Conservation (phyloP, 257 asterid genomes). For the Rehmannia glutinosa region DNA sequence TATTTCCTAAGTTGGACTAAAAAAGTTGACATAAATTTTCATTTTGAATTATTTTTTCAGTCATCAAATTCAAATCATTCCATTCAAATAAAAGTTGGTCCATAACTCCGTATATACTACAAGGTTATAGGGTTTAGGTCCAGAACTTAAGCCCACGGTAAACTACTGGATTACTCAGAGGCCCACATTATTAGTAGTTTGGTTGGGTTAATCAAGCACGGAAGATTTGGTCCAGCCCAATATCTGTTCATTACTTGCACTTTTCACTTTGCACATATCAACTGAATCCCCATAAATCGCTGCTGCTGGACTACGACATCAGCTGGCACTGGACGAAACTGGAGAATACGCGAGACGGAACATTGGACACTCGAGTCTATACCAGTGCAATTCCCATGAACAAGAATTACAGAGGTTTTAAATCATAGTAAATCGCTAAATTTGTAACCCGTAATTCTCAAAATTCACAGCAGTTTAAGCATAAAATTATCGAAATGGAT, state of each 20-base stretch:
- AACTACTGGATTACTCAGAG: background rate
- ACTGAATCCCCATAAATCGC: background rate
- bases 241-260: no score
- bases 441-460: background rate
- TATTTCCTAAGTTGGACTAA: no score
- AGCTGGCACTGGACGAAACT: background rate
- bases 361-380: background rate
- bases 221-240: conserved; percentile 9
- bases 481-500: conserved; percentile 38
- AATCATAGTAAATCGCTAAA: background rate
- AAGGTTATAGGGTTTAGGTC: background rate
- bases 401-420: conserved; percentile 7
- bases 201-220: no score
- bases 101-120: no score
- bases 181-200: background rate
- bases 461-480: background rate
- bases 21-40: no score
- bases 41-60: no score
- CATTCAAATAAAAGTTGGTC: no score
- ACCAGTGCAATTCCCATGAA: background rate
- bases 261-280: no score
- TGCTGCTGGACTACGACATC: background rate
- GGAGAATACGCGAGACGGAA: background rate
- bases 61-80: no score
- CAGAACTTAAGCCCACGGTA: background rate